Evolutionary conservation across 176 grass and related monocot species (phyloP).

Genomic region (Elymus sibiricus): DNA sequence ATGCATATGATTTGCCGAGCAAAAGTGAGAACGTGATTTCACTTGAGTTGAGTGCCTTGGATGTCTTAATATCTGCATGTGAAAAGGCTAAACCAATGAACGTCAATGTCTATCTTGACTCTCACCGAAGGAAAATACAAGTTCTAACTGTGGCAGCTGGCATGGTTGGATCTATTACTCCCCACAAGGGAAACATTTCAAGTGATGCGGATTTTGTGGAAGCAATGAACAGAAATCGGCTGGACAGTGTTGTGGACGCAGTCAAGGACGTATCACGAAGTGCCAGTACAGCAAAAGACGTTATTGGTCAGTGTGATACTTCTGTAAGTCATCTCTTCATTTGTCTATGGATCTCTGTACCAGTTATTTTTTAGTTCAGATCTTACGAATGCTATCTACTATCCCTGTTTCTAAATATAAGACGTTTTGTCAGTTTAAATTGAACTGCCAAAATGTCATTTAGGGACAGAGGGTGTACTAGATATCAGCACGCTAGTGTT

Average conservation of each 20-base stretch:
- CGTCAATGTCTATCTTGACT: constrained; percentile 81
- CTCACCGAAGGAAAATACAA: constrained; percentile 79
- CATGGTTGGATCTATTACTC: constrained; percentile 43
- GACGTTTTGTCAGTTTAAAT: no score
- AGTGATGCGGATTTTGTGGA: constrained; percentile 61
- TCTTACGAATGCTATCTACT: neutral
- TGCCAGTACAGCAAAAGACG: constrained; percentile 54
- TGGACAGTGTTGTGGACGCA: constrained; percentile 73
- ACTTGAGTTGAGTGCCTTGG: constrained; percentile 74
- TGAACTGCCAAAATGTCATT: no score
- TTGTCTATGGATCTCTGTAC: constrained; percentile 16
- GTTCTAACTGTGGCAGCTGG: constrained; percentile 71
- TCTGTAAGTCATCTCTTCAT: constrained; percentile 55
- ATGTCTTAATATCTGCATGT: constrained; percentile 89
- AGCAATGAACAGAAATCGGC: constrained; percentile 44
- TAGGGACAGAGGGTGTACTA: no score
- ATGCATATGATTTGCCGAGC: constrained; percentile 33
- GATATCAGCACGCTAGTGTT: neutral
- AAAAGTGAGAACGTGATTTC: constrained; percentile 60
- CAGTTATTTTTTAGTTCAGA: neutral
- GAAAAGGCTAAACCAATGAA: constrained; percentile 82
- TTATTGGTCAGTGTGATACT: constrained; percentile 58
- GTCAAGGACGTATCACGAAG: constrained; percentile 73
- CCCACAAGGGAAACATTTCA: constrained; percentile 24
- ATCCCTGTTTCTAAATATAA: no score